Evolutionary conservation across 192 early-diverging fungal species (phyloP).

Genomic region (Glomus cerebriforme): DNA sequence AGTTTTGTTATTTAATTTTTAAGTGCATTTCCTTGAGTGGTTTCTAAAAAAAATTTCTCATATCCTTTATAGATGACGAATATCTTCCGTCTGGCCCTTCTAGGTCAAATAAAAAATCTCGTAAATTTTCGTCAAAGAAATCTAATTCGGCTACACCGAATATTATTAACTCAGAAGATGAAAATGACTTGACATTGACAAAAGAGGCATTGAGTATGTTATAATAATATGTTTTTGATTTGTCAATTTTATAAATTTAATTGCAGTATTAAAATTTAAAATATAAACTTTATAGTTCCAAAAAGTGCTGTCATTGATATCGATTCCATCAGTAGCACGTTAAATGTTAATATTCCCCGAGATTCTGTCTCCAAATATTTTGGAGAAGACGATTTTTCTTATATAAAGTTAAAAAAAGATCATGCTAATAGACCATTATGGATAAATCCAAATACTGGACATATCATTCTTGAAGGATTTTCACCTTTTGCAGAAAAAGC

Average conservation of each 20-base stretch:
- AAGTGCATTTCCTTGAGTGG: not conserved
- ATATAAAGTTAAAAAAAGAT: conserved; percentile 83
- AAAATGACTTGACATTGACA: conserved; percentile 9
- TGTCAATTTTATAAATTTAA: conserved; percentile 6
- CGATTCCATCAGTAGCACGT: conserved; percentile 1
- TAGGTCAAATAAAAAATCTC: not conserved
- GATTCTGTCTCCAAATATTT: conserved; percentile 67
- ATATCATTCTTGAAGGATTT: conserved; percentile 95
- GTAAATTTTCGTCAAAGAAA: not conserved
- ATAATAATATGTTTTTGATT: not conserved
- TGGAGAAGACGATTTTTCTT: conserved; percentile 73
- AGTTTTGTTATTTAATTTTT: not conserved
- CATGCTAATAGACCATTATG: conserved; percentile 88
- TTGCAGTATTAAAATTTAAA: not conserved
- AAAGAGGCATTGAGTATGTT: not conserved
- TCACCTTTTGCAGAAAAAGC: conserved; percentile 95
- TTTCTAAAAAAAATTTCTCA: not conserved
- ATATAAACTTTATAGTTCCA: conserved; percentile 36
- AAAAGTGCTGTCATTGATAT: conserved; percentile 43
- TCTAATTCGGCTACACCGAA: conserved; percentile 11
- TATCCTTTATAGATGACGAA: not conserved
- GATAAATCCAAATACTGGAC: conserved; percentile 78
- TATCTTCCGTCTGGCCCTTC: not conserved
- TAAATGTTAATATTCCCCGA: conserved; percentile 1
- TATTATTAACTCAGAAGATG: conserved; percentile 8